These are phyloP conservation scores for Phytophthora pluvialis DNA, from an alignment of 352 stramenopile species.

Conservation along the genomic window DNA sequence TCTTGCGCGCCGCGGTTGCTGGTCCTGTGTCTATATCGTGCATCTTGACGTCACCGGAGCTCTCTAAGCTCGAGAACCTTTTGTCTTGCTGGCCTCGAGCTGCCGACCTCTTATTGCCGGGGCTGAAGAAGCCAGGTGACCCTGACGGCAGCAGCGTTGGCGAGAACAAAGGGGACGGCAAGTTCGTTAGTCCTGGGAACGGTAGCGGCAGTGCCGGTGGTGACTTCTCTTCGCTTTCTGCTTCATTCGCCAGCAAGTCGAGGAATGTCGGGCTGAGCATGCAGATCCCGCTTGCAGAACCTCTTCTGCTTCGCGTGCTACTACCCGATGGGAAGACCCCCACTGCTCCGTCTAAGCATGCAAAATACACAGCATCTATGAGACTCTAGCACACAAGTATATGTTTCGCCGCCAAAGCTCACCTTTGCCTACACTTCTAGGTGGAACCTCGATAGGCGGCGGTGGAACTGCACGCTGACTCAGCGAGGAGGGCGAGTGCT, in stretches of 20 bases:
- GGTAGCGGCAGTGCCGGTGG: slow-evolving; percentile 35
- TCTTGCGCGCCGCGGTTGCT: slow-evolving; percentile 2
- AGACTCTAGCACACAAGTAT: slow-evolving; percentile 22
- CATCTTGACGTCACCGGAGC: slow-evolving; percentile 28
- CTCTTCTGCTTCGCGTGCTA: slow-evolving; percentile 37
- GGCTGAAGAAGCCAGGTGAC: slow-evolving; percentile 41
- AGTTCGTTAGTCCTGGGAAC: slow-evolving; percentile 39
- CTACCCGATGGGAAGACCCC: slow-evolving; percentile 26
- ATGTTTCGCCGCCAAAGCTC: slow-evolving; percentile 22
- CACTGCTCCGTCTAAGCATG: slow-evolving; percentile 29
- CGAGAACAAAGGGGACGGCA: slow-evolving; percentile 52
- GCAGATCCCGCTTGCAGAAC: slow-evolving; percentile 28
- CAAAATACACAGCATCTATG: slow-evolving; percentile 21
- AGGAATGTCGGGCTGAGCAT: slow-evolving; percentile 85
- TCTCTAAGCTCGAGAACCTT: slow-evolving; percentile 17
- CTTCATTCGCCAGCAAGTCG: slow-evolving; percentile 63
- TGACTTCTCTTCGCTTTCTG: slow-evolving; percentile 65
- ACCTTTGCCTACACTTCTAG: slow-evolving; percentile 43
- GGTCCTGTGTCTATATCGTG: slow-evolving; percentile 26
- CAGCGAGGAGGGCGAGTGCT: slow-evolving; percentile 33
- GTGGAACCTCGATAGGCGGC: slow-evolving; percentile 67
- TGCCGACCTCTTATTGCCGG: slow-evolving; percentile 37
- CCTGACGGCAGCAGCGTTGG: slow-evolving; percentile 33
- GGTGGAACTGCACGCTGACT: slow-evolving; percentile 64
- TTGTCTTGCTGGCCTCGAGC: slow-evolving; percentile 29